Base-by-base conservation (phyloP, 495 filamentous ascomycete species). In the Xylaria flabelliformis region DNA sequence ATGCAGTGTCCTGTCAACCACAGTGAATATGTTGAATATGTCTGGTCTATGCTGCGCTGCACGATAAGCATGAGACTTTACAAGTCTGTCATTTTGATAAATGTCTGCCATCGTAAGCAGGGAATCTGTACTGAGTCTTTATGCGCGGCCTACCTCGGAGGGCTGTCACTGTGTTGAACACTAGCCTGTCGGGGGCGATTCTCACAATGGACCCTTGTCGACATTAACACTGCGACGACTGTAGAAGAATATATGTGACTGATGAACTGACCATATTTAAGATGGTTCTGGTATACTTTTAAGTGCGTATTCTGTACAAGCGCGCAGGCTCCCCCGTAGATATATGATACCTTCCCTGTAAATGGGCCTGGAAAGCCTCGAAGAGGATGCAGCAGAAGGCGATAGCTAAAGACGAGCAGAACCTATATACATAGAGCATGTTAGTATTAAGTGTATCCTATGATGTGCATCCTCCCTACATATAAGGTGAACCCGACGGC, bases 381-480 rank as follows among this genome's bases (percentile, higher is more conserved):
- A 58, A 58, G 53, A 9, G 53, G 53, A 17, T 58, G 53, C n/a
- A 58, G 29, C 24, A 58, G 26, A 58, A 58, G 53, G 15, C 53
- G 26, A 58, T 58, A 58, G 53, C 53, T 58, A 26, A 32, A 58
- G 53, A 58, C 21, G 53, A 58, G 21, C 29, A 58, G 26, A n/a
- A 12, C 26, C 53, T 58, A 58, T 24, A 29, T 29, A 58, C 53
- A 29, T 17, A n/a, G 3, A 58, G 53, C 41, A 29, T 17, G 10
- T 32, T 9, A 58, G 53, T 58, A 24, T n/a, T 29, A 10, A 44
- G 41, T 15, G 15, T 44, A 44, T 15, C 12, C 1, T 44, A 44
- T 15, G 41, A 58, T 58, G 53, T 12, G 32, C 26, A 58, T 17
- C 21, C 7, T n/a, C n/a, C 53, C 7, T 58, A 26, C 53, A 58